phyloP scores from a whole-genome alignment of 176 grass and related monocot genomes.

The Carex myosuroides region DNA sequence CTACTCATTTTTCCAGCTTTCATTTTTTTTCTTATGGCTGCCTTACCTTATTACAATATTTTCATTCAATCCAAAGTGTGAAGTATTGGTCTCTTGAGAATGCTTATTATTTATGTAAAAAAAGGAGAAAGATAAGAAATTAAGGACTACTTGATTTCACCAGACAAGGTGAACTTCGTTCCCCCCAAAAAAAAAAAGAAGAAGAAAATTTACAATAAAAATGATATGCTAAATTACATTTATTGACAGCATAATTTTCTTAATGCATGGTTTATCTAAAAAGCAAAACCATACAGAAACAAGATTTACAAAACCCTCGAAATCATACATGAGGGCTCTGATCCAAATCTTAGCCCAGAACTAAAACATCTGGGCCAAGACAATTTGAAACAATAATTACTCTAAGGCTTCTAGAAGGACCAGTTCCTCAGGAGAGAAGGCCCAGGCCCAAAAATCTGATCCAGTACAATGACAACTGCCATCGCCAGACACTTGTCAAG shows the following conservation, averaged over 20 bases:
- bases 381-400: background rate
- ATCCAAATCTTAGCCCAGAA: conserved; percentile 11
- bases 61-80: background rate
- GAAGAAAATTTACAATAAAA: background rate
- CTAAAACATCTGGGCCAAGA: conserved; percentile 16
- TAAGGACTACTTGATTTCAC: background rate
- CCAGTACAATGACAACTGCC: conserved; percentile 73
- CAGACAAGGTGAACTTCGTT: background rate
- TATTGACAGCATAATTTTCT: background rate
- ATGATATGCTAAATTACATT: background rate
- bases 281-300: conserved; percentile 13
- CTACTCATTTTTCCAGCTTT: background rate
- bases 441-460: conserved; percentile 59
- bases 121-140: background rate
- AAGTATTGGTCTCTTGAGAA: background rate
- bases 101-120: background rate
- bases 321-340: conserved; percentile 12
- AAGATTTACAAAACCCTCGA: conserved; percentile 19
- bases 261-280: conserved; percentile 26
- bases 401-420: conserved; percentile 25
- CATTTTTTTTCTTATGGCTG: background rate
- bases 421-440: conserved; percentile 48
- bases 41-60: background rate
- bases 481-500: conserved; percentile 54
- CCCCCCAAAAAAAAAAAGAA: background rate